Base-by-base conservation (phyloP, 345 rosid species). In the Sonneratia alba region DNA sequence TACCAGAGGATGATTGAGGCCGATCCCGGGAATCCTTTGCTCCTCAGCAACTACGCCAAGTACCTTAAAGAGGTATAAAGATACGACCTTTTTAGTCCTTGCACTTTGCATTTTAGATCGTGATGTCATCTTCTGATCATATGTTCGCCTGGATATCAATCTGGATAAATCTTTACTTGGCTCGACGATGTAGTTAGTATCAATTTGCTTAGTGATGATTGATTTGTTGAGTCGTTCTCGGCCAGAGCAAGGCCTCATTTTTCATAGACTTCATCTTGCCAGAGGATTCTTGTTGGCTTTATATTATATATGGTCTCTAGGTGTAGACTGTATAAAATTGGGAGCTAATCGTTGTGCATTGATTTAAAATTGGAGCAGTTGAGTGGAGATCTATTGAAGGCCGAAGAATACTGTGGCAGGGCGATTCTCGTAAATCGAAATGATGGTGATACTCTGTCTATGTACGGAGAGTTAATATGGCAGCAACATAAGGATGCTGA, bases 381-480 rank as follows among this genome's bases (percentile, higher is more conserved):
- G 72, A 85, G 86, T 11, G 83, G 80, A 62, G 92, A 95, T 79
- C 75, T 79, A 27, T 40, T 34, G 61, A 92, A 83, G 79, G 92
- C 97, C 11, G 97, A 95, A 78, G 91, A 90, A 77, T 95, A 88
- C 71, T 95, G 90, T 49, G 89, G 83, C 14, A 87, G 97, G 78
- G 96, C 99, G 15, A 86, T 95, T 70, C 64, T 90, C 67, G 81
- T 68, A 51, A 88, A 77, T 67, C 89, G 87, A 15, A 83, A 78
- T 38, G 97, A 95, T 71, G 97, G 93, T 18, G 81, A 85, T 80
- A 83, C 81, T 79, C 71, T 95, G 32, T 93, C 97, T 0, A 86
- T 90, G 97, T 92, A 86, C 57, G 99, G 85, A 0, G 97, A 90
- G 72, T 78, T 92, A 74, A 83, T 95, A 36, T 92, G 99, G 97